Evolutionary conservation across 352 stramenopile genomes (phyloP), one percentile per base, ranked within the genome.

Genomic region (Phytophthora sp.): DNA sequence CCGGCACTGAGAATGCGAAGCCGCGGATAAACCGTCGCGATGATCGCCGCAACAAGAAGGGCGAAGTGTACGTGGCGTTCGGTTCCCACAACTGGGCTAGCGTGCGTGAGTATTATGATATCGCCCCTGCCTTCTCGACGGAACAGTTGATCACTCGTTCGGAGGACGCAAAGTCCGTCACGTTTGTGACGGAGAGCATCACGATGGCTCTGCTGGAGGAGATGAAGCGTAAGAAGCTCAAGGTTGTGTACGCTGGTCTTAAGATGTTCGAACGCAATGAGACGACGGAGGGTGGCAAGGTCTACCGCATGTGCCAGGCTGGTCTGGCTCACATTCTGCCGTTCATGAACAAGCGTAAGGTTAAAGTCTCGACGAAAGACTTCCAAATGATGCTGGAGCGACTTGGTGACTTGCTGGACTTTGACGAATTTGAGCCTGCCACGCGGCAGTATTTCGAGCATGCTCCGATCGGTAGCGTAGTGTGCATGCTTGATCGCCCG

Each of bases 231-330:
- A 88, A 95, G 79, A 87, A 93, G 54, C 61, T 96, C 39, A 89
- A 96, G 67, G 81, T 98, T 44, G 84, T 98, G 20, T 96, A 97
- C 73, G 89, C 91, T 20, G 94, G 94, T 5, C 77, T 98, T 29
- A 96, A 97, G 71, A 91, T 97, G 63, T 98, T 98, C 58, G 91
- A 97, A 59, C 87, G 90, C 58, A 96, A 92, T 61, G 90, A 93
- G 44, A 80, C 87, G 23, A 63, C 66, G 1, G 75, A 86, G 15
- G 78, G 84, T 44, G 82, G 76, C 12, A 90, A 88, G 45, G 81
- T 86, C 15, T 98, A 96, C 77, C 91, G 94, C 12, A 67, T 98
- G 18, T 97, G 88, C 57, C 92, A 98, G 59, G 84, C 93, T 7
- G 91, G 93, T 27, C 53, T 98, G 21, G 68, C 73, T 18, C 81